Conservation (phyloP, 2,329 filamentous ascomycete species). For the Corniculantispora saksenae region DNA sequence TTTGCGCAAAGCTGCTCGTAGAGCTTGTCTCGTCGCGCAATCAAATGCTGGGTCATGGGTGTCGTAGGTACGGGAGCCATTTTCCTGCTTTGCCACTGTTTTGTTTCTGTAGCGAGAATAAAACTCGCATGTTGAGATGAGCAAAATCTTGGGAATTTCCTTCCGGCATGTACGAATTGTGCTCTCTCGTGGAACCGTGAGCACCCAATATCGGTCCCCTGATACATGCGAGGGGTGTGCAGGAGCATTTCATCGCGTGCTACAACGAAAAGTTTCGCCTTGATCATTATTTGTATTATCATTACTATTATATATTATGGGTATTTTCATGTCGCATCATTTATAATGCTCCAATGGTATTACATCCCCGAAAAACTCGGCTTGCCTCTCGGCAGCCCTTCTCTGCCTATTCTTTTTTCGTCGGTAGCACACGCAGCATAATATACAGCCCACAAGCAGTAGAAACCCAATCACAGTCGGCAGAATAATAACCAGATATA, state of each 20-base stretch:
- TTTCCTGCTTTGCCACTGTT: not conserved
- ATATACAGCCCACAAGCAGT: conserved; percentile 1
- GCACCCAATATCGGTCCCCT: not conserved
- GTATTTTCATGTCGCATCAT: not conserved
- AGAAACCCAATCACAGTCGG: not conserved
- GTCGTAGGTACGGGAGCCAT: not conserved
- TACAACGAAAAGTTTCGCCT: not conserved
- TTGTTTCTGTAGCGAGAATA: not conserved
- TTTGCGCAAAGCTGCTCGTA: not conserved
- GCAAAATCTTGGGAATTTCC: no score
- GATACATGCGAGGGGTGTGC: not conserved
- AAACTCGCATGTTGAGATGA: not conserved
- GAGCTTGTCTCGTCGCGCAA: not conserved
- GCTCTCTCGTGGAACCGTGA: no score
- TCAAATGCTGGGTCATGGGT: not conserved
- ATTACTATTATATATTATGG: not conserved
- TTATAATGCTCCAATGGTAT: not conserved
- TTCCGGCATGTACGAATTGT: no score
- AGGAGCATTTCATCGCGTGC: not conserved
- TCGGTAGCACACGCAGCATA: conserved; percentile 11
- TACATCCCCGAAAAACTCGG: not conserved
- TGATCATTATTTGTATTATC: not conserved
- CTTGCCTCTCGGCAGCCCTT: not conserved
- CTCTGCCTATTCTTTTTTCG: not conserved
- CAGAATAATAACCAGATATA: conserved; percentile 3